phyloP scores from a whole-genome alignment of 2,329 filamentous ascomycete genomes.

The Penicillium thymicola region DNA sequence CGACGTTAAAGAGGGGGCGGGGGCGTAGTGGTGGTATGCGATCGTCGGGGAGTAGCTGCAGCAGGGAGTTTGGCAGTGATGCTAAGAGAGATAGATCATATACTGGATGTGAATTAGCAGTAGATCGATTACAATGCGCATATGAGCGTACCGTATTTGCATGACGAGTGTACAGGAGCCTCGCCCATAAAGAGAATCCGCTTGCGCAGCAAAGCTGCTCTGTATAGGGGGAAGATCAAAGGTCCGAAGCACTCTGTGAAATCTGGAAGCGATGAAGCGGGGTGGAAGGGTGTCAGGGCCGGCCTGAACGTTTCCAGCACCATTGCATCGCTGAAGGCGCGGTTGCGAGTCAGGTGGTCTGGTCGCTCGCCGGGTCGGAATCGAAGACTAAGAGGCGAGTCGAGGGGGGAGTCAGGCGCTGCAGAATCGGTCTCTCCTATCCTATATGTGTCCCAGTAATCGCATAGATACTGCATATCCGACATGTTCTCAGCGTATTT shows the following conservation, averaged over 20 bases:
- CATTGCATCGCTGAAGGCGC: slow-evolving; percentile 44
- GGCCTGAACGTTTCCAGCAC: slow-evolving; percentile 47
- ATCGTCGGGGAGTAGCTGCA: slow-evolving; percentile 63
- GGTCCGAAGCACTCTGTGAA: slow-evolving; percentile 84
- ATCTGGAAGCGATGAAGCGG: slow-evolving; percentile 74
- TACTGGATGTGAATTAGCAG: slow-evolving; percentile 53
- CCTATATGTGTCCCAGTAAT: slow-evolving; percentile 68
- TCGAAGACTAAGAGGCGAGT: slow-evolving; percentile 50
- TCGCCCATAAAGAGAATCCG: slow-evolving; percentile 83
- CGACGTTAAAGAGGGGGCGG: slow-evolving; percentile 84
- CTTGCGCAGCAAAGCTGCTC: slow-evolving; percentile 80
- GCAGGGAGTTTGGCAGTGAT: slow-evolving; percentile 74
- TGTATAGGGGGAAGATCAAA: slow-evolving; percentile 84
- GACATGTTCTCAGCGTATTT: slow-evolving; percentile 62
- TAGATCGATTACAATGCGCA: neutral
- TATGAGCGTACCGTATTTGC: slow-evolving; percentile 72
- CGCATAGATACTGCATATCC: slow-evolving; percentile 63
- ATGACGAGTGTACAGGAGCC: slow-evolving; percentile 78
- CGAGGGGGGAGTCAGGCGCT: slow-evolving; percentile 49
- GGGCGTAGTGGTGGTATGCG: slow-evolving; percentile 62
- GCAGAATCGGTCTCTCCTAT: slow-evolving; percentile 38
- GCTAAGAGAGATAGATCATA: slow-evolving; percentile 93
- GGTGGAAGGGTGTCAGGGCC: slow-evolving; percentile 73
- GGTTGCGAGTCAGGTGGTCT: slow-evolving; percentile 30
- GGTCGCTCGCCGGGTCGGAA: slow-evolving; percentile 52